Base-by-base conservation (phyloP, 352 stramenopile species). In the Phytopythium cucurbitacearum region DNA sequence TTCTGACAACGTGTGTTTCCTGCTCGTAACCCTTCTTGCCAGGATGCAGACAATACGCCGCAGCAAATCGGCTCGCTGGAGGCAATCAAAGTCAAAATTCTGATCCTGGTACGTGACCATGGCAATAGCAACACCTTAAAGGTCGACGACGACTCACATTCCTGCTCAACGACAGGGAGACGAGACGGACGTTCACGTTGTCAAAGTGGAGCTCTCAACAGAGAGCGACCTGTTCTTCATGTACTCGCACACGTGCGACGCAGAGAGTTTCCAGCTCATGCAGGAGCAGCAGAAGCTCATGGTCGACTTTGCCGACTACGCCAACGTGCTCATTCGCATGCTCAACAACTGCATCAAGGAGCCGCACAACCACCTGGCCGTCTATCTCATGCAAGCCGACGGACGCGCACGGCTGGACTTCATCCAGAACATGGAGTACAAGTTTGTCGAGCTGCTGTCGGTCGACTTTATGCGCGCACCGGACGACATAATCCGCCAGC, bases 341-440 rank as follows among this genome's bases (percentile, higher is more conserved):
- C 85, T 98, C 32, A 98, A 97, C 72, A 96, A 97, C 62, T 97
- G 91, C 66, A 98, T 98, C 65, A 95, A 97, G 56, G 91, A 98
- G 62, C 91, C 92, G 3, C 87, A 98, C 65, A 97, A 90, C 62
- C 88, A 98, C 59, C 64, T 98, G 42, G 89, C 91, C 28, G 89
- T 98, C 13, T 98, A 97, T 56, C 68, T 97, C 32, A 96, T 98
- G 85, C 81, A 97, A 50, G 79, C 81, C 1, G 91, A 97, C 48
- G 84, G 86, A n/a, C 85, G 87, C 46, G 88, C 88, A 13, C 79
- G 91, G 2, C 71, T 98, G 8, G 92, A 98, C 53, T 97, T 98
- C 56, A 98, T 98, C 57, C 88, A 97, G 69, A 98, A 98, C 60
- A 97, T 98, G 92, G 89, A 97, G 72, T 98, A 97, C 83, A 98